Conservation (phyloP, 441 rosid genomes). For the Monsonia emarginata region DNA sequence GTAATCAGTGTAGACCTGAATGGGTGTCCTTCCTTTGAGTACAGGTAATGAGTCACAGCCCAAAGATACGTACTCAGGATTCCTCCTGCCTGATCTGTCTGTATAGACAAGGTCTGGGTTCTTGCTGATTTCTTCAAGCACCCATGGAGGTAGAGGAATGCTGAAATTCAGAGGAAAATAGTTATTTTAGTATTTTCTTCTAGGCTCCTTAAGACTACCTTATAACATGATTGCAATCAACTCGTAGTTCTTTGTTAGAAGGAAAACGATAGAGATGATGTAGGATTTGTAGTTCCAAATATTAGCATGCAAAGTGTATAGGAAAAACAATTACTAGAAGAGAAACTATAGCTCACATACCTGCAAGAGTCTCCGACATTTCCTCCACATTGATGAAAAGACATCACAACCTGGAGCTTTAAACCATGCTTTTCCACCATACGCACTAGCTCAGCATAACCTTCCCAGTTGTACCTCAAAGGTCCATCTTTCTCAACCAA, state of each 20-base stretch:
- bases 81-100: slow-evolving; percentile 76
- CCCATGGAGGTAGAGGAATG: slow-evolving; percentile 93
- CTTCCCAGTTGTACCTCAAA: slow-evolving; percentile 80
- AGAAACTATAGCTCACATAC: slow-evolving; percentile 22
- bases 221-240: background rate
- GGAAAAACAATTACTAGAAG: background rate
- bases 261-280: background rate
- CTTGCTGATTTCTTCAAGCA: slow-evolving; percentile 77
- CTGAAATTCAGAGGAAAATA: slow-evolving; percentile 27
- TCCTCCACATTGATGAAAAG: slow-evolving; percentile 96
- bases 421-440: slow-evolving; percentile 77
- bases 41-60: slow-evolving; percentile 79
- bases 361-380: slow-evolving; percentile 98
- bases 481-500: slow-evolving; percentile 94
- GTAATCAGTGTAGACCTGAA: slow-evolving; percentile 77
- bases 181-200: background rate
- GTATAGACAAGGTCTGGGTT: slow-evolving; percentile 82
- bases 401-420: slow-evolving; percentile 86
- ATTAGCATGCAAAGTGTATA: background rate
- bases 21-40: slow-evolving; percentile 78
- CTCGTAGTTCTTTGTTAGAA: background rate
- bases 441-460: slow-evolving; percentile 69
- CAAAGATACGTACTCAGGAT: slow-evolving; percentile 77
- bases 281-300: background rate
- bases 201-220: background rate